Base-by-base conservation (phyloP, 2,329 filamentous ascomycete genomes). In the Xylaria sp. region DNA sequence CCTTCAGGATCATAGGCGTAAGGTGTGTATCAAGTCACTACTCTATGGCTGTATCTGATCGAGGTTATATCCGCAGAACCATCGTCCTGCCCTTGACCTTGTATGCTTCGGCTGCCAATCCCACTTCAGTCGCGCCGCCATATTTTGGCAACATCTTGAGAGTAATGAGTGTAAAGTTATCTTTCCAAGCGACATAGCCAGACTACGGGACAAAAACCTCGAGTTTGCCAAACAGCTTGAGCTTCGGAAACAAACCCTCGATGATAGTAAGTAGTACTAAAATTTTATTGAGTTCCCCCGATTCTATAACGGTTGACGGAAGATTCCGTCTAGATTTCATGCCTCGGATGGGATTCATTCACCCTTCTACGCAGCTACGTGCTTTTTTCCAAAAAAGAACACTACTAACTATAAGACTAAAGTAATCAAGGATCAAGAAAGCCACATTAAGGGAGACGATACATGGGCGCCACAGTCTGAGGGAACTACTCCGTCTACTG, bases 131-230 rank as follows among this genome's bases (percentile, higher is more conserved):
- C 72, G 75, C 1, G 71, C 79, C 0, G 73, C 75, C 0, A 63
- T 52, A 0, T 75, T 83, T 35, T 76, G 85, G 54, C 37, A 60
- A 0, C 83, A 86, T 51, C 74, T 85, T 3, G 81, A 85, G 68
- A 64, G 65, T 2, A 68, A 73, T 23, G 55, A 75, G 1, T 86
- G 83, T 62, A 27, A 59, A 1, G 53, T 37, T 0, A 76, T 85
- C 58, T 71, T 65, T 25, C 69, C 68, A 2, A 58, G 62, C 0
- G 64, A 74, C 1, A 62, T 83, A 11, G 72, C 75, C 8, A 60
- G 69, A 7, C 64, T 72, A 17, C 76, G 80, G 3, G 69, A 77
- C 41, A 65, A 75, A 56, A 79, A 78, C 59, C 69, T 76, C 15
- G 66, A 70, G 13, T 81, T 80, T 47, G 67, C 74, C 0, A 67